A percentile compares a stretch with the other conserved stretches of the same genome.
Evolutionary conservation across 768 basidiomycete genomes (phyloP).

Genomic region (Mrakia gelida): DNA sequence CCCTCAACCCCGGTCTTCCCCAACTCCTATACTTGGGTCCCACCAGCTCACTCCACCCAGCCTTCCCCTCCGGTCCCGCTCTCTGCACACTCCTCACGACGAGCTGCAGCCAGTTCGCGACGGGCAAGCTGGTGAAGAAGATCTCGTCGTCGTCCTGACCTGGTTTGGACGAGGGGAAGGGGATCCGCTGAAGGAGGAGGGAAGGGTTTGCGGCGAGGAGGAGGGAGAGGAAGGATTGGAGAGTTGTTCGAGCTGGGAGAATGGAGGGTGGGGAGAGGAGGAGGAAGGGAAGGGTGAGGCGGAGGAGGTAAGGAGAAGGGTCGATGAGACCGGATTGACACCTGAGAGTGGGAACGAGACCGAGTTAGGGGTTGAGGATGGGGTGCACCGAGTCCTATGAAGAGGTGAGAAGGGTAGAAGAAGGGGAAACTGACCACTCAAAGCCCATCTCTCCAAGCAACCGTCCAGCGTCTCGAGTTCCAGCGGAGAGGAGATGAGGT

Average conservation of each 20-base stretch:
- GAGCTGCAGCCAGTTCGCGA: constrained; percentile 85
- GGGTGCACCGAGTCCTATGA: neutral
- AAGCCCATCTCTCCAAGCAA: constrained; percentile 79
- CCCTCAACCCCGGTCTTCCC: constrained; percentile 52
- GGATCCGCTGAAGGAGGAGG: constrained; percentile 43
- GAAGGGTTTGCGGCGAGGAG: constrained; percentile 53
- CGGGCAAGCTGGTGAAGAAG: constrained; percentile 64
- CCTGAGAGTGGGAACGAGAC: constrained; percentile 31
- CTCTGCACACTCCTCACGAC: constrained; percentile 84
- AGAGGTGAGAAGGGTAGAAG: neutral
- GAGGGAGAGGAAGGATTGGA: constrained; percentile 68
- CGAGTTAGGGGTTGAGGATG: neutral
- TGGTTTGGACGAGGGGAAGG: constrained; percentile 33
- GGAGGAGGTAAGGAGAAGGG: constrained; percentile 73
- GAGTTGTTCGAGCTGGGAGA: constrained; percentile 88
- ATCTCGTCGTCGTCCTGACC: constrained; percentile 60
- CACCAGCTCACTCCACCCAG: constrained; percentile 65
- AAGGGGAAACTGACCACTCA: constrained; percentile 57
- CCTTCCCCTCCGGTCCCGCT: constrained; percentile 63
- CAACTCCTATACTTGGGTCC: constrained; percentile 46
- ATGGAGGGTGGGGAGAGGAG: constrained; percentile 83
- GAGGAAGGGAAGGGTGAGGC: constrained; percentile 71
- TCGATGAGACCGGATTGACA: constrained; percentile 47
- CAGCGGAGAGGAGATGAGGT: constrained; percentile 73
- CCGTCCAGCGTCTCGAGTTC: constrained; percentile 82